Evolutionary conservation across 129 eudicot genomes (phyloP), one percentile per base, ranked within the genome.

Genomic region (Gnaphalium uliginosum): DNA sequence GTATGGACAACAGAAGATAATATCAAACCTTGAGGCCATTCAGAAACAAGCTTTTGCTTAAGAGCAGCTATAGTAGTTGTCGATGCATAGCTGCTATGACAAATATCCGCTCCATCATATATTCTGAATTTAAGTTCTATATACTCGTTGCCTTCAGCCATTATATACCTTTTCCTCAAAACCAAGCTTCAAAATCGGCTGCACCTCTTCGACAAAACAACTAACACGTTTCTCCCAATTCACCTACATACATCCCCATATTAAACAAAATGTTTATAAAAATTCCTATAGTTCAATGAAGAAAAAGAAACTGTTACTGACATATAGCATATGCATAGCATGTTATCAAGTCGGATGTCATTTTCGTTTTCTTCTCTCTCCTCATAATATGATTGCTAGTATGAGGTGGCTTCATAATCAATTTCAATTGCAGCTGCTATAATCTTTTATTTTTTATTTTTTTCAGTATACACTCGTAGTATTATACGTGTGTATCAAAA

Each of bases 11-110:
- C 26, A 71, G 23, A 74, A 58, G 29, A 43, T 64, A 15, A 17
- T 23, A 70, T 14, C 78, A 50, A 84, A 90, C 96, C 96, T 90
- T 82, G 93, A 84, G 93, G 93, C 96, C 93, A 90, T 81, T 88
- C 88, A 76, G 96, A 77, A 76, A 90, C 87, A 65, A 88, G 93
- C 79, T 82, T 86, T 84, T 88, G 89, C 84, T 88, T 90, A 74
- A 90, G 87, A 82, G 82, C 67, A 35, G 85, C 82, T 75, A 88
- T 74, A 41, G 91, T 84, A 76, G 83, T 88, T 37, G 89, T 77
- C 18, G 89, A 71, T 14, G 82, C 77, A 74, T 90, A 90, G 57
- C 82, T 84, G 70, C 88, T 81, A 82, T 82, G 91, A 64, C 86
- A 84, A 72, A 90, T 86, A 84, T 88, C 93, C 48, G 93, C 86